A percentile compares a stretch with the other conserved stretches of the same genome.
These are phyloP conservation scores for Emydomyces testavorans DNA, from an alignment of 2,329 filamentous ascomycete species.

Conservation along the genomic window DNA sequence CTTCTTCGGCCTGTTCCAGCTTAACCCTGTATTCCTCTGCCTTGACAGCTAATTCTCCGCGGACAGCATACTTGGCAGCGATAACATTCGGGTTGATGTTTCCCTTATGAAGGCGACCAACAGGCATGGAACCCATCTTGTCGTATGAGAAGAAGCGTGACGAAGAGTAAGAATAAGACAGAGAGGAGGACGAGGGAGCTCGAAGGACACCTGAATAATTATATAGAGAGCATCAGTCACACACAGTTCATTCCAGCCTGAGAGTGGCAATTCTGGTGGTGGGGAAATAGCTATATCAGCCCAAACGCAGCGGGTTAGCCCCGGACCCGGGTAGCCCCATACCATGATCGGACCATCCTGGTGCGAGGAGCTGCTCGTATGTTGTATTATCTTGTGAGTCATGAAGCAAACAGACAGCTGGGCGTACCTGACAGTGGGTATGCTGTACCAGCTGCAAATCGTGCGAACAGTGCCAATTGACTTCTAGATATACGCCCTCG, in stretches of 20 bases:
- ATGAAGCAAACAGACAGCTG: not conserved
- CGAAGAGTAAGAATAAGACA: not conserved
- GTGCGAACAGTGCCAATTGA: not conserved
- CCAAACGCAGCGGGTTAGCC: conserved; percentile 2
- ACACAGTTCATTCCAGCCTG: not conserved
- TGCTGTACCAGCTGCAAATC: conserved; percentile 5
- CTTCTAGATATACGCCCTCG: not conserved
- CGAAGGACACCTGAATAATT: not conserved
- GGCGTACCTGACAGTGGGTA: not conserved
- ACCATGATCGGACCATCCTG: not conserved
- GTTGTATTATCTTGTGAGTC: not conserved
- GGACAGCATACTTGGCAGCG: conserved; percentile 87
- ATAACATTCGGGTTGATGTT: conserved; percentile 90
- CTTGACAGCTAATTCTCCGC: conserved; percentile 86
- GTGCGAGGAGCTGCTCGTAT: not conserved
- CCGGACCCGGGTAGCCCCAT: not conserved
- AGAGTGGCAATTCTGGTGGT: not conserved
- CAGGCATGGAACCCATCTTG: conserved; percentile 15
- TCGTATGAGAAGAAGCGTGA: not conserved
- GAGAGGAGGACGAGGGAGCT: not conserved
- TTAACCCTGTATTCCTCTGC: conserved; percentile 79
- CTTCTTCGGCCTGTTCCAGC: conserved; percentile 37
- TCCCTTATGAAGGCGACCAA: conserved; percentile 53
- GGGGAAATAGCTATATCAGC: not conserved
- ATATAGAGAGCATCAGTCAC: not conserved